A percentile compares a stretch with the other conserved stretches of the same genome.
These are phyloP conservation scores for Tieghemostelium lacteum DNA, from an alignment of 78 protist species.

Conservation along the genomic window DNA sequence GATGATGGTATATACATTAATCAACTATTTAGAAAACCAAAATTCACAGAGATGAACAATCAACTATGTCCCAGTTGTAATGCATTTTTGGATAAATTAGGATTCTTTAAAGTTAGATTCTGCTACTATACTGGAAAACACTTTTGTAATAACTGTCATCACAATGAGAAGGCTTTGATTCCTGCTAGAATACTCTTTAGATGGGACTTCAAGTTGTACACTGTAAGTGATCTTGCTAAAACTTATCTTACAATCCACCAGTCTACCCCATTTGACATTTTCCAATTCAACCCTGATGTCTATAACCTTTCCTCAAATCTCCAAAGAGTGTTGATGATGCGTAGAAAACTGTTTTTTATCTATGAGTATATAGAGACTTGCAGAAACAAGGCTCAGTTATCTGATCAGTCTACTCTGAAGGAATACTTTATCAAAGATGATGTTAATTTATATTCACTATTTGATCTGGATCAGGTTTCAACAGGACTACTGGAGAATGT, in stretches of 20 bases:
- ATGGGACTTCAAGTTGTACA: constrained; percentile 64
- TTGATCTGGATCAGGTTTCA: constrained; percentile 30
- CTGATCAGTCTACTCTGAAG: neutral
- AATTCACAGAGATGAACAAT: neutral
- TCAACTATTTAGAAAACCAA: constrained; percentile 5
- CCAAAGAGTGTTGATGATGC: neutral
- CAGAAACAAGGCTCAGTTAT: constrained; percentile 26
- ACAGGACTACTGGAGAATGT: neutral
- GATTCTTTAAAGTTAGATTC: constrained; percentile 59
- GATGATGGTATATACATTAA: constrained; percentile 40
- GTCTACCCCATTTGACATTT: constrained; percentile 26
- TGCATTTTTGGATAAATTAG: constrained; percentile 30
- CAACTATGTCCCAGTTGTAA: constrained; percentile 42
- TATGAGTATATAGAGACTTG: constrained; percentile 66
- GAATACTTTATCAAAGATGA: constrained; percentile 44
- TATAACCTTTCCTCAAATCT: neutral
- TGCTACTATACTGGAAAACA: constrained; percentile 71
- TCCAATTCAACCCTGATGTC: constrained; percentile 37
- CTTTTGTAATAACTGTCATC: constrained; percentile 55
- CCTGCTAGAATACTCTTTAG: constrained; percentile 32
- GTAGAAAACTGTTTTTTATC: constrained; percentile 31
- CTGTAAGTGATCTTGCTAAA: constrained; percentile 33
- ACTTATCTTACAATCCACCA: neutral
- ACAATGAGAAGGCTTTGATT: constrained; percentile 5
- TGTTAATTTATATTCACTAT: constrained; percentile 47